Evolutionary conservation across 2,329 filamentous ascomycete genomes (phyloP).

Genomic region (Cladorrhinum sp.): DNA sequence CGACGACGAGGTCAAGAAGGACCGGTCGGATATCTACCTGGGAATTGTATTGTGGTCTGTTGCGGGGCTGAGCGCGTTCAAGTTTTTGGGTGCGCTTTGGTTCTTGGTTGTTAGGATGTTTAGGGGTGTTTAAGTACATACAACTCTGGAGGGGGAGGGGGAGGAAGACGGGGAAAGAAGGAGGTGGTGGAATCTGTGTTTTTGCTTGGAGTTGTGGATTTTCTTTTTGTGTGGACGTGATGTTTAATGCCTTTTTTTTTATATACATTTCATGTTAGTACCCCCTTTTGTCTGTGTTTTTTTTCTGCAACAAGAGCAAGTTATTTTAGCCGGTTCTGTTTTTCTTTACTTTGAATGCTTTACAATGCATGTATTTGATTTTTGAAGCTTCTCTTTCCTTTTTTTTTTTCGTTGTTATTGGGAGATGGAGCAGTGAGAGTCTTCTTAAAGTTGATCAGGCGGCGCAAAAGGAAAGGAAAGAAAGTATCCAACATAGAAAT

Average conservation of each 20-base stretch:
- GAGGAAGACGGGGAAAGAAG: neutral
- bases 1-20: constrained; percentile 43
- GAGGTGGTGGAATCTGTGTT: neutral
- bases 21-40: constrained; percentile 76
- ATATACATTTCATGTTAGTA: neutral
- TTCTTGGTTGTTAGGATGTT: constrained; percentile 89
- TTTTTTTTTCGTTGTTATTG: no score
- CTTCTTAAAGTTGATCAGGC: no score
- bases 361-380: neutral
- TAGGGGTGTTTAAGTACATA: constrained; percentile 59
- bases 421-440: no score
- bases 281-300: neutral
- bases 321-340: no score
- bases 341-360: neutral
- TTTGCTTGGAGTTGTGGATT: neutral
- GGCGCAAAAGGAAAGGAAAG: no score
- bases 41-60: constrained; percentile 85
- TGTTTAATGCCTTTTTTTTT: neutral
- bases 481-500: no score
- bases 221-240: neutral
- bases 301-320: neutral
- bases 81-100: constrained; percentile 85
- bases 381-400: neutral
- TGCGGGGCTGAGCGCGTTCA: constrained; percentile 76
- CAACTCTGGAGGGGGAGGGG: neutral